These are phyloP conservation scores for Crassisporium funariophilum DNA, from an alignment of 768 basidiomycete species.

Conservation along the genomic window DNA sequence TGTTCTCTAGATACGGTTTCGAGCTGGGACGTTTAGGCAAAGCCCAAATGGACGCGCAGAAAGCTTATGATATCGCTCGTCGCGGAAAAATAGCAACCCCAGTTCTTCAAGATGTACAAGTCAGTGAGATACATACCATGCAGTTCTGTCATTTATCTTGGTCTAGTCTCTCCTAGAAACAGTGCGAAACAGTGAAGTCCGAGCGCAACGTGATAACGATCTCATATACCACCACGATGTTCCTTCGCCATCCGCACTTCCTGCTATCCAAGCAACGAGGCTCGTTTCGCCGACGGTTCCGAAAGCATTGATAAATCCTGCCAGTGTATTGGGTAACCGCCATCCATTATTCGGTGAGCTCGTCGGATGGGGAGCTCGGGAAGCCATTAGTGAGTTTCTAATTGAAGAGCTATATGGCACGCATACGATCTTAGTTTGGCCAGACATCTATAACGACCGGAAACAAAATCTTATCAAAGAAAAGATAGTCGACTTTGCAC, in stretches of 20 bases:
- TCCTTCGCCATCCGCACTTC: slow-evolving; percentile 69
- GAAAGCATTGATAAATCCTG: slow-evolving; percentile 58
- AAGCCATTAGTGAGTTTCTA: slow-evolving; percentile 74
- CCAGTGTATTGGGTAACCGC: slow-evolving; percentile 50
- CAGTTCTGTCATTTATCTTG: slow-evolving; percentile 9
- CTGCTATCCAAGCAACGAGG: slow-evolving; percentile 60
- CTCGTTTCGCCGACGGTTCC: slow-evolving; percentile 67
- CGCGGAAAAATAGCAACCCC: slow-evolving; percentile 60
- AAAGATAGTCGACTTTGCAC: slow-evolving; percentile 60
- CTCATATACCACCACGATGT: slow-evolving; percentile 92
- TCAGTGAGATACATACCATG: slow-evolving; percentile 34
- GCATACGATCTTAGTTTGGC: background rate
- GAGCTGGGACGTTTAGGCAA: slow-evolving; percentile 79
- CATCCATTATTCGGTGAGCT: slow-evolving; percentile 73
- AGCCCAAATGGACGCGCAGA: slow-evolving; percentile 68
- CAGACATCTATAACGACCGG: slow-evolving; percentile 83
- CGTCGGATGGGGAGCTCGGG: slow-evolving; percentile 82
- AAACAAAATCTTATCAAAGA: slow-evolving; percentile 72
- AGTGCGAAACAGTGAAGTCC: slow-evolving; percentile 62
- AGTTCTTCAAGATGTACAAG: slow-evolving; percentile 82
- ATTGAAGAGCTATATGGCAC: background rate
- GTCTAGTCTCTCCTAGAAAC: slow-evolving; percentile 76
- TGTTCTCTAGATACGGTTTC: slow-evolving; percentile 70
- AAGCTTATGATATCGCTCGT: slow-evolving; percentile 67
- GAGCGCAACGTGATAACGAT: slow-evolving; percentile 91